Conservation (phyloP, 495 filamentous ascomycete species). For the Aspergillus avenaceus region DNA sequence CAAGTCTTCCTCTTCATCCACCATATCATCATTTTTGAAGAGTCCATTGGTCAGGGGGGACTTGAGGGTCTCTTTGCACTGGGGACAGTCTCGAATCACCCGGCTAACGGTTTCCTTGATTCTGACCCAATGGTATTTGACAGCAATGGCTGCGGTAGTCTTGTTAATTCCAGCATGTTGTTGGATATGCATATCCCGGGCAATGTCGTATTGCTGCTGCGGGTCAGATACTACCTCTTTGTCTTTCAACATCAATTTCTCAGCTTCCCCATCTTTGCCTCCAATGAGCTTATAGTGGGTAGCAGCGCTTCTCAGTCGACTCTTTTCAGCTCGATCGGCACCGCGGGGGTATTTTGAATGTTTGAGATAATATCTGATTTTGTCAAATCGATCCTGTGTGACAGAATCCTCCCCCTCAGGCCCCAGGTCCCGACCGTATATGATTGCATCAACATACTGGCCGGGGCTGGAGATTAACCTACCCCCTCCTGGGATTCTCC, state of each 20-base stretch:
- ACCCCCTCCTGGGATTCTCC: conserved; percentile 82
- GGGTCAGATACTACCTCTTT: conserved; percentile 96
- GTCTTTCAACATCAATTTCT: conserved; percentile 91
- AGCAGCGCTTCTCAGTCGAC: conserved; percentile 83
- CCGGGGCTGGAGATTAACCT: conserved; percentile 77
- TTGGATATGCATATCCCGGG: conserved; percentile 64
- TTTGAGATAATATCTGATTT: conserved; percentile 95
- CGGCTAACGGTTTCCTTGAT: conserved; percentile 97
- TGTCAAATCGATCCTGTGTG: conserved; percentile 96
- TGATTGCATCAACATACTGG: conserved; percentile 88
- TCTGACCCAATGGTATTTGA: conserved; percentile 96
- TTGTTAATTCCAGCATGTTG: conserved; percentile 98
- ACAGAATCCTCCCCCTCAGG: conserved; percentile 79
- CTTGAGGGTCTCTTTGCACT: conserved; percentile 83
- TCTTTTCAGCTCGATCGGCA: conserved; percentile 93
- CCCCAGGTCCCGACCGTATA: conserved; percentile 86
- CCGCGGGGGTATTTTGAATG: conserved; percentile 90
- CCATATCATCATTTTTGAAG: conserved; percentile 23
- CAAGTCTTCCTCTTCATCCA: conserved; percentile 18
- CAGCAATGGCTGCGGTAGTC: conserved; percentile 89
- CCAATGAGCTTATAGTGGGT: conserved; percentile 84
- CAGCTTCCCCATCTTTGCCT: conserved; percentile 49
- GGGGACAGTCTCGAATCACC: conserved; percentile 85
- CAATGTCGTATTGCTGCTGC: conserved; percentile 87
- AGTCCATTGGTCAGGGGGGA: conserved; percentile 31